Conservation (phyloP, 352 stramenopile species). For the Halophytophthora polymorphica region DNA sequence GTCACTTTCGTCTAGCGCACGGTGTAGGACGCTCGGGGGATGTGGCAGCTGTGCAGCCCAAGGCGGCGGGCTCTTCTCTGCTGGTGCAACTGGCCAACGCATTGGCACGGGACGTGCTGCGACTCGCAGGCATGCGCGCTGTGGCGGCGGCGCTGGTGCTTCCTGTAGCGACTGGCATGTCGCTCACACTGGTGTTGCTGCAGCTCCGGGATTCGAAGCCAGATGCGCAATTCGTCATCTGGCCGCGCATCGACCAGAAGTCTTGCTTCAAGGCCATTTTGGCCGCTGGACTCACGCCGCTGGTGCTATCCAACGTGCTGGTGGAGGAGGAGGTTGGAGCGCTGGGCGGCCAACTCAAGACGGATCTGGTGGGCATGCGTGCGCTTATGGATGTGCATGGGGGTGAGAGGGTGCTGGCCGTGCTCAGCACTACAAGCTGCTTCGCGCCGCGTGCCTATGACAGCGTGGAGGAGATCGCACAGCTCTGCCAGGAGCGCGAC, state of each 20-base stretch:
- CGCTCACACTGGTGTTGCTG: constrained; percentile 89
- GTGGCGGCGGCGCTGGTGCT: constrained; percentile 88
- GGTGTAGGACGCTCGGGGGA: constrained; percentile 97
- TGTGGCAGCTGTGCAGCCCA: constrained; percentile 98
- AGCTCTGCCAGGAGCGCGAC: constrained; percentile 70
- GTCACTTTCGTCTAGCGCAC: constrained; percentile 94
- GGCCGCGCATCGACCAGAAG: constrained; percentile 98
- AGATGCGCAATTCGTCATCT: constrained; percentile 81
- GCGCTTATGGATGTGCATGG: constrained; percentile 57
- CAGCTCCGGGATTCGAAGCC: constrained; percentile 66
- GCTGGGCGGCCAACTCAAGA: constrained; percentile 80
- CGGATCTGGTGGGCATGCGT: constrained; percentile 84
- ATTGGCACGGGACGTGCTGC: constrained; percentile 89
- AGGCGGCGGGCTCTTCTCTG: constrained; percentile 96
- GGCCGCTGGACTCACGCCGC: constrained; percentile 88
- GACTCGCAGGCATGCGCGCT: constrained; percentile 72
- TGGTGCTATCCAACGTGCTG: constrained; percentile 82
- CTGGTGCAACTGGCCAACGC: constrained; percentile 93
- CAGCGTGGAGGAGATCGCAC: constrained; percentile 90
- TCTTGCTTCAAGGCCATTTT: constrained; percentile 98
- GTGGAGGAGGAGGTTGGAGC: constrained; percentile 42
- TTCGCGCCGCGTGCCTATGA: constrained; percentile 97
- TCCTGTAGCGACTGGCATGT: constrained; percentile 97
- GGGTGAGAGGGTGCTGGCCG: constrained; percentile 80
- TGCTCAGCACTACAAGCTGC: constrained; percentile 98